Evolutionary conservation across 768 basidiomycete species (phyloP), one percentile per base, ranked within the genome.

Genomic region (Coprinellus aureogranulatus): DNA sequence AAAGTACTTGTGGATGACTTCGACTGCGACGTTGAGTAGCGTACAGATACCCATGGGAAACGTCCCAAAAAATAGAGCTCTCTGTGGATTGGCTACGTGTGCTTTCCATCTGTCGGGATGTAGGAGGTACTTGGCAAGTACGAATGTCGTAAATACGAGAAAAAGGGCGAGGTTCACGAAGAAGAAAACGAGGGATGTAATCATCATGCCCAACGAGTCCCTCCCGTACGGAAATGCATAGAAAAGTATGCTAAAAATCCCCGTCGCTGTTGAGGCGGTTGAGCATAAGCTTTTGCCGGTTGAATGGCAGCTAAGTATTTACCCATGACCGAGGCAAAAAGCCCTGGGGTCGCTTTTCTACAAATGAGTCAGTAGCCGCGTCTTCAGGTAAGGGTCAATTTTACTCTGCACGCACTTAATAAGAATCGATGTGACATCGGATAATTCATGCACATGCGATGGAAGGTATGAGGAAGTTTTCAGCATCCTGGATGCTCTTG

Each of bases 41-140:
- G 87, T 88, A 1, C 81, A 75, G 4, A 72, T 77, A 16, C 79
- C 86, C 86, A 88, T 89, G 0, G 86, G 84, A 60, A 76, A 78
- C 31, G 73, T 73, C 14, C 75, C 76, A 5, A 72, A 65, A 62
- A 72, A 81, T 20, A 81, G 67, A 48, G 77, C 77, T 58, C 75
- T 75, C 11, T 70, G 67, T 25, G 80, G 78, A 61, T 84, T 77
- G 20, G 65, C 72, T 27, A 84, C 57, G 72, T 85, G 58, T 3
- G 63, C 52, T 18, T n/a, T 28, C 67, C 71, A 67, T 50, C 82
- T 74, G 30, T 76, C 75, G 0, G 83, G 85, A 58, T 81, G 84
- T 30, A 80, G 59, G 51, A 72, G 69, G 67, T 87, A 88, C 53
- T 86, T 81, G 3, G 75, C 70, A 4, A 75, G 54, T 26, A 78